Evolutionary conservation across 2,329 filamentous ascomycete genomes (phyloP).

Genomic region (Monosporascus sp.): DNA sequence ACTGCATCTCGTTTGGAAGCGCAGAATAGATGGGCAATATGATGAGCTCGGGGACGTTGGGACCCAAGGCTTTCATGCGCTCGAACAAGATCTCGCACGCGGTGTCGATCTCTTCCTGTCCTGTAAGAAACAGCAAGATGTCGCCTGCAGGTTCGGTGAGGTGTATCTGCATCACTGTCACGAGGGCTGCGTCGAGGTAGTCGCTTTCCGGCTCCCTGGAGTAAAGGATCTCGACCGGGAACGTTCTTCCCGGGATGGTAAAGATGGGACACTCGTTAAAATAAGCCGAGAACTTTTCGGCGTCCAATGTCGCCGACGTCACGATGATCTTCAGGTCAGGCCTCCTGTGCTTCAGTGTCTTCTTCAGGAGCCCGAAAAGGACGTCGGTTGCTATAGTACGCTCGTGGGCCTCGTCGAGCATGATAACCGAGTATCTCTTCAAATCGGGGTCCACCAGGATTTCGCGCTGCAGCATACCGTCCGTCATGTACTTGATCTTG

Average conservation of each 20-base stretch:
- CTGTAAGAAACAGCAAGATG: conserved; percentile 93
- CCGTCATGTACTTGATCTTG: conserved; percentile 99
- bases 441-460: conserved; percentile 88
- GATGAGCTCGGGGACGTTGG: conserved; percentile 83
- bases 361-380: conserved; percentile 88
- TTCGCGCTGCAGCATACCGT: conserved; percentile 95
- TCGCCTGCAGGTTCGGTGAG: conserved; percentile 87
- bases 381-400: conserved; percentile 95
- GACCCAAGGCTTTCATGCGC: conserved; percentile 91
- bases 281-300: conserved; percentile 94
- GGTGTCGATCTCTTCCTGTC: conserved; percentile 96
- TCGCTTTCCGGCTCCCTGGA: conserved; percentile 92
- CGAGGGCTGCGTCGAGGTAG: conserved; percentile 88
- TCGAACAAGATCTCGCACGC: conserved; percentile 89
- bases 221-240: conserved; percentile 93
- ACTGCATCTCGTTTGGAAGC: conserved; percentile 89
- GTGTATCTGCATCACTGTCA: conserved; percentile 98
- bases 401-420: conserved; percentile 97
- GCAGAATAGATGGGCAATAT: conserved; percentile 96
- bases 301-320: conserved; percentile 92
- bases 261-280: conserved; percentile 97
- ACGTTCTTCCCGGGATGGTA: conserved; percentile 91
- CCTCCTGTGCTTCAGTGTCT: conserved; percentile 71
- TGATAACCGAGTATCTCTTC: conserved; percentile 88
- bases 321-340: conserved; percentile 92